phyloP scores from a whole-genome alignment of 371 early-diverging fungal genomes.

The Mortierella sp. region DNA sequence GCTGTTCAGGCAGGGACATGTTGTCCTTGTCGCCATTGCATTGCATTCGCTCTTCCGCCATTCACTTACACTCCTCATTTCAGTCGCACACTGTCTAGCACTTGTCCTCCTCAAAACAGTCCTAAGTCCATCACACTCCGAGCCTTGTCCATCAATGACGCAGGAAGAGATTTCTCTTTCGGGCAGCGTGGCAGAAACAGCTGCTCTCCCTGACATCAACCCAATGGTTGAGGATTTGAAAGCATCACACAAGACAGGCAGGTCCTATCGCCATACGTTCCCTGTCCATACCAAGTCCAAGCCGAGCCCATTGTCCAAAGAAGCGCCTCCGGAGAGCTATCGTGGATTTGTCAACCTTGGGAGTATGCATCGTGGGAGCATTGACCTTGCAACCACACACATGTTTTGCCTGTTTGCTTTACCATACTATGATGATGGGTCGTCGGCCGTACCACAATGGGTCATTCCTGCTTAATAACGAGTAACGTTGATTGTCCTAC shows the following conservation, averaged over 20 bases:
- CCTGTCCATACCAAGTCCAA: slow-evolving; percentile 70
- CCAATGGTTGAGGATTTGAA: slow-evolving; percentile 31
- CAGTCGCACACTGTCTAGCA: neutral
- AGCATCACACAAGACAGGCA: slow-evolving; percentile 6
- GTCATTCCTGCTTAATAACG: neutral
- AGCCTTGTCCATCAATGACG: slow-evolving; percentile 6
- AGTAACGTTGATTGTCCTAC: neutral
- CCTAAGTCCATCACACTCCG: too few relatives aligned
- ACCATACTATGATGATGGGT: neutral
- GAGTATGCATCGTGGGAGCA: slow-evolving; percentile 56
- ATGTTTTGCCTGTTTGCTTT: too few relatives aligned
- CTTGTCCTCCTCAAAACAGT: neutral
- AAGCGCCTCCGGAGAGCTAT: slow-evolving; percentile 82
- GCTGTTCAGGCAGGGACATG: neutral
- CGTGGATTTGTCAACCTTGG: slow-evolving; percentile 75
- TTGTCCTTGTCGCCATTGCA: neutral
- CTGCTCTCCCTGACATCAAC: slow-evolving; percentile 20
- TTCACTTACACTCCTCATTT: neutral
- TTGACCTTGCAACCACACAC: neutral
- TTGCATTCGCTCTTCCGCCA: neutral
- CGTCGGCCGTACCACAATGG: neutral
- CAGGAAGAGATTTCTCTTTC: slow-evolving; percentile 1
- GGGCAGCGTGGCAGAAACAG: neutral
- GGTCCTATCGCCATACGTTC: slow-evolving; percentile 63
- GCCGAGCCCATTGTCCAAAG: slow-evolving; percentile 80